Percentiles rank a stretch among this genome's conserved stretches.
Evolutionary conservation across 2,329 filamentous ascomycete species (phyloP).

Genomic region (Dactylella cylindrospora): DNA sequence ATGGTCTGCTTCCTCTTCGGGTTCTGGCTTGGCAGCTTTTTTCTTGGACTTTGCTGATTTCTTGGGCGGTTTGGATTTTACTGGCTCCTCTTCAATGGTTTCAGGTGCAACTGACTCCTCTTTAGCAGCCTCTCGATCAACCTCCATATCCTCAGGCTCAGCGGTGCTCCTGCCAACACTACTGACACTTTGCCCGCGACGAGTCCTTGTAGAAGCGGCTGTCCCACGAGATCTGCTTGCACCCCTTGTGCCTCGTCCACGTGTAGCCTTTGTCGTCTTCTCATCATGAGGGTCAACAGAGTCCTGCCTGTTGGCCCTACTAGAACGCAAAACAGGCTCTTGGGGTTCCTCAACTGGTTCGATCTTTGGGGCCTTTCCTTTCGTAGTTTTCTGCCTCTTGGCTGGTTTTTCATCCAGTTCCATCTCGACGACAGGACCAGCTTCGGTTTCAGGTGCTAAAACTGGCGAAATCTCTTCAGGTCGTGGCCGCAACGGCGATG

Average conservation of each 20-base stretch:
- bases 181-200: constrained; percentile 37
- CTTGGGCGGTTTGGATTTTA: constrained; percentile 7
- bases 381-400: constrained; percentile 10
- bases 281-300: constrained; percentile 18
- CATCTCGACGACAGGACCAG: constrained; percentile 15
- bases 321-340: not conserved
- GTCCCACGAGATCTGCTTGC: constrained; percentile 29
- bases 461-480: constrained; percentile 40
- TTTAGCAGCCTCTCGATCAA: constrained; percentile 20
- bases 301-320: constrained; percentile 10
- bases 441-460: constrained; percentile 22
- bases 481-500: constrained; percentile 24
- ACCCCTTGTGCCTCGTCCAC: constrained; percentile 8
- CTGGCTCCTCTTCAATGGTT: constrained; percentile 7
- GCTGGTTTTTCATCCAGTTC: constrained; percentile 13
- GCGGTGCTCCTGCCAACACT: constrained; percentile 35
- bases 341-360: constrained; percentile 13
- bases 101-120: constrained; percentile 32
- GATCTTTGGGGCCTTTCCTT: constrained; percentile 9
- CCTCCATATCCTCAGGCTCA: constrained; percentile 35
- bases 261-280: constrained; percentile 7
- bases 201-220: constrained; percentile 23
- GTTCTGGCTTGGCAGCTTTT: too few species aligned
- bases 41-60: constrained; percentile 14
- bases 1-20: too few species aligned